These are phyloP conservation scores for Salicornia ramosissima DNA, from an alignment of 148 eudicot species.

Conservation along the genomic window DNA sequence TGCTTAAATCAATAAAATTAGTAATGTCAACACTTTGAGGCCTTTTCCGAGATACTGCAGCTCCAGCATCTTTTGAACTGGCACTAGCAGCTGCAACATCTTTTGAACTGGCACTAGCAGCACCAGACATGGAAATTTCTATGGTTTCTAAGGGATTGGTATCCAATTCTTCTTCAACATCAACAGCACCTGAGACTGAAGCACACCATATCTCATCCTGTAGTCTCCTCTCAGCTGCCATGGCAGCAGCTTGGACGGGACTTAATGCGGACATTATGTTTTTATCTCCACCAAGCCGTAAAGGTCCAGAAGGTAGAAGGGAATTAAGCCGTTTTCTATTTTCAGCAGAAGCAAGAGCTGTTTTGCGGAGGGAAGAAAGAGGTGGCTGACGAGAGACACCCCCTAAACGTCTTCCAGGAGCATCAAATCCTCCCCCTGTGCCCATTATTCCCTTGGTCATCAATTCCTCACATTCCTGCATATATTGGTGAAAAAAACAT, in stretches of 20 bases:
- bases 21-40: constrained; percentile 18
- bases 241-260: constrained; percentile 96
- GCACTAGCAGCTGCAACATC: constrained; percentile 21
- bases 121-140: constrained; percentile 12
- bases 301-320: constrained; percentile 75
- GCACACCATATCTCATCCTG: constrained; percentile 96
- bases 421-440: constrained; percentile 78
- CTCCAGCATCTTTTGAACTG: constrained; percentile 16
- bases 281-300: constrained; percentile 83
- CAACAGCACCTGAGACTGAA: constrained; percentile 33
- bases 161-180: constrained; percentile 39
- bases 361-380: constrained; percentile 57
- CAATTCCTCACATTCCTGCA: constrained; percentile 86
- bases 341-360: constrained; percentile 68
- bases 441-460: constrained; percentile 78
- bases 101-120: constrained; percentile 27
- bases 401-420: constrained; percentile 77
- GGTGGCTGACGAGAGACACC: constrained; percentile 65
- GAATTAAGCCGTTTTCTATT: constrained; percentile 51
- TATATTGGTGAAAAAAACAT: not conserved
- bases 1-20: constrained; percentile 24
- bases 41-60: constrained; percentile 40
- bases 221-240: constrained; percentile 98
- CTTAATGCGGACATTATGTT: constrained; percentile 63
- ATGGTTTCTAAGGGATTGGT: constrained; percentile 25